A percentile compares a stretch with the other conserved stretches of the same genome.
phyloP scores from a whole-genome alignment of 495 filamentous ascomycete species.

The Pyrenula aspistea region DNA sequence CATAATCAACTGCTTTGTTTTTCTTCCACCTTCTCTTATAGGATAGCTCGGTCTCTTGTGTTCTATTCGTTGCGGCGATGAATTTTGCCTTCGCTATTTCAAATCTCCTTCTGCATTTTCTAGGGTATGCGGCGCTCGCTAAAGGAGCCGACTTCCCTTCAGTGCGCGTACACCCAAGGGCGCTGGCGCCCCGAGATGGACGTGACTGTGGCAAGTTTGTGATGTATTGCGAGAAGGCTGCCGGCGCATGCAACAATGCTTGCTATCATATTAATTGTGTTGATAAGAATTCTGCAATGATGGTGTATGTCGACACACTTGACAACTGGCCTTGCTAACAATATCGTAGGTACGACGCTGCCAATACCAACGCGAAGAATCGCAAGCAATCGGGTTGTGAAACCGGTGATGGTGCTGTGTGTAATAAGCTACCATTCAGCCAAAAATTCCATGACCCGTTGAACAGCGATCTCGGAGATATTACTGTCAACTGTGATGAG shows the following conservation, averaged over 20 bases:
- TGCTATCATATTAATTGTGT: background rate
- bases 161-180: background rate
- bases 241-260: background rate
- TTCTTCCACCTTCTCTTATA: background rate
- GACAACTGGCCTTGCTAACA: background rate
- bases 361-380: background rate
- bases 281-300: background rate
- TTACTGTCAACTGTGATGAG: background rate
- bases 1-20: background rate
- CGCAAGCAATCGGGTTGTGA: background rate
- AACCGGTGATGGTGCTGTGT: background rate
- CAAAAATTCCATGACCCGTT: background rate
- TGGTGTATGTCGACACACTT: background rate
- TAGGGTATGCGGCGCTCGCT: background rate
- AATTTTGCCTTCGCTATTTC: background rate
- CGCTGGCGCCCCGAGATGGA: background rate
- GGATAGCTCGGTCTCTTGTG: background rate
- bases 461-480: background rate
- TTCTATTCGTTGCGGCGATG: background rate
- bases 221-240: background rate
- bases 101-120: background rate
- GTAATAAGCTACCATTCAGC: background rate
- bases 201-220: background rate
- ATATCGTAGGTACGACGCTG: background rate
- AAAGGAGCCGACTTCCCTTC: background rate